Evolutionary conservation across 169 alveolate genomes (phyloP).

Genomic region (Cyclospora cayetanensis): DNA sequence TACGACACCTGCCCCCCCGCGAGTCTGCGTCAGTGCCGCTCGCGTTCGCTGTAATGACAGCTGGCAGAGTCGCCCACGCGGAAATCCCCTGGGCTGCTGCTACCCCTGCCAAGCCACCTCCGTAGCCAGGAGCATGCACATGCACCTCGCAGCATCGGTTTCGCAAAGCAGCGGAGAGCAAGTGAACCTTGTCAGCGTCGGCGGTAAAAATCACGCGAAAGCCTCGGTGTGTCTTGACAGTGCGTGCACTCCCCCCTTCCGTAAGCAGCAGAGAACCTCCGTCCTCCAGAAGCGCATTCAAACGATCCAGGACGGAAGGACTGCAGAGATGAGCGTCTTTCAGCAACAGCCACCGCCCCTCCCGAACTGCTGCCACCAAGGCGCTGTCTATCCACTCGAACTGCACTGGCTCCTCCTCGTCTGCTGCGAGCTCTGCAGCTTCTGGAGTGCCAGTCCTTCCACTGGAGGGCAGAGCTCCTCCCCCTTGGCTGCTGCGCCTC

Average conservation of each 20-base stretch:
- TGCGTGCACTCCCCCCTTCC: constrained; percentile 76
- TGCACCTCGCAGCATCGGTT: constrained; percentile 97
- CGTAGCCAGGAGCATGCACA: constrained; percentile 79
- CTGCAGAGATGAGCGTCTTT: constrained; percentile 98
- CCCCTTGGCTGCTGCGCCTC: background rate
- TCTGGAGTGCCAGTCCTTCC: background rate
- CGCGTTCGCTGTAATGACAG: too few species aligned
- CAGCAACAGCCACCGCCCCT: constrained; percentile 93
- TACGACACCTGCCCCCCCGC: background rate
- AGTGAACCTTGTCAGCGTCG: constrained; percentile 98
- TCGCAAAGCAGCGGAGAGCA: constrained; percentile 96
- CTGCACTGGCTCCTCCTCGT: background rate
- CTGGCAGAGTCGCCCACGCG: too few species aligned
- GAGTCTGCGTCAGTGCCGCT: background rate
- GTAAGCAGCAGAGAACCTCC: constrained; percentile 66
- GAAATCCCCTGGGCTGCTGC: background rate
- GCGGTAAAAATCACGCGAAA: constrained; percentile 96
- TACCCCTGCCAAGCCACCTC: background rate
- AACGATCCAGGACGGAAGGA: constrained; percentile 98
- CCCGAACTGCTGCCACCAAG: constrained; percentile 92
- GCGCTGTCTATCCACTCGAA: constrained; percentile 99
- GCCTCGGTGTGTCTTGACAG: constrained; percentile 87
- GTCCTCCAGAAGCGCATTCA: constrained; percentile 95
- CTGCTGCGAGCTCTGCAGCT: constrained; percentile 6
- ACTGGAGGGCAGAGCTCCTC: background rate